phyloP scores from a whole-genome alignment of 2,329 filamentous ascomycete species.

The Nemania sp. region DNA sequence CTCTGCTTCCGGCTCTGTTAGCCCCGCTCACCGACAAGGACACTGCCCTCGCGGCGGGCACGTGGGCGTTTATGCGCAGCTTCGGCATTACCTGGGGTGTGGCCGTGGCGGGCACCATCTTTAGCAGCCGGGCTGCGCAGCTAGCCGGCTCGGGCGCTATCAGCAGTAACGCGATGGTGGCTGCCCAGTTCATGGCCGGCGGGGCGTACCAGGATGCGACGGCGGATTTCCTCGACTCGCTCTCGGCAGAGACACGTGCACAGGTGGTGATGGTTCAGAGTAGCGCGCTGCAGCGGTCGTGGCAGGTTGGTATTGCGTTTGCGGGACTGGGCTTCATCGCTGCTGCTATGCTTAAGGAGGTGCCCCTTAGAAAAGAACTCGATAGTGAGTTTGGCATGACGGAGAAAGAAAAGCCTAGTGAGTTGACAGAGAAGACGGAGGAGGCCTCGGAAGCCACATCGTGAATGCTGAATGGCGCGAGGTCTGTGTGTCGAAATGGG shows the following conservation, averaged over 20 bases:
- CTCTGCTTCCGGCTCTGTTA: conserved; percentile 47
- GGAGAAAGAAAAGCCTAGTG: no score
- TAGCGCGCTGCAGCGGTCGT: background rate
- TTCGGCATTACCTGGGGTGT: conserved; percentile 52
- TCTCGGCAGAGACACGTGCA: background rate
- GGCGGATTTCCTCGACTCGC: background rate
- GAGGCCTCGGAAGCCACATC: no score
- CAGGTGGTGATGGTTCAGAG: background rate
- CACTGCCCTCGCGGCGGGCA: conserved; percentile 46
- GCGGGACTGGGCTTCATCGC: background rate
- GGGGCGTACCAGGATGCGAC: conserved; percentile 5
- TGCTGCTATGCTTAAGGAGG: background rate
- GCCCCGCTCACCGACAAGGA: conserved; percentile 48
- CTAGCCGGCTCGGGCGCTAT: conserved; percentile 25
- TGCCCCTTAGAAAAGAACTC: background rate
- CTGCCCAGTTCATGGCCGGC: background rate
- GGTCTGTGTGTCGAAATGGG: no score
- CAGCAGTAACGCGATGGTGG: background rate
- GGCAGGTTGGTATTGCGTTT: conserved; percentile 13
- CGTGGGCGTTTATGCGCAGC: conserved; percentile 50
- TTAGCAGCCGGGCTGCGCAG: conserved; percentile 41
- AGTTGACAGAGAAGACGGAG: no score
- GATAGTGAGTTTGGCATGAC: conserved; percentile 15
- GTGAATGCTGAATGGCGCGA: no score
- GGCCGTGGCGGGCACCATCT: conserved; percentile 48